Evolutionary conservation across 345 rosid species (phyloP).

Genomic region (Salix suchowensis): DNA sequence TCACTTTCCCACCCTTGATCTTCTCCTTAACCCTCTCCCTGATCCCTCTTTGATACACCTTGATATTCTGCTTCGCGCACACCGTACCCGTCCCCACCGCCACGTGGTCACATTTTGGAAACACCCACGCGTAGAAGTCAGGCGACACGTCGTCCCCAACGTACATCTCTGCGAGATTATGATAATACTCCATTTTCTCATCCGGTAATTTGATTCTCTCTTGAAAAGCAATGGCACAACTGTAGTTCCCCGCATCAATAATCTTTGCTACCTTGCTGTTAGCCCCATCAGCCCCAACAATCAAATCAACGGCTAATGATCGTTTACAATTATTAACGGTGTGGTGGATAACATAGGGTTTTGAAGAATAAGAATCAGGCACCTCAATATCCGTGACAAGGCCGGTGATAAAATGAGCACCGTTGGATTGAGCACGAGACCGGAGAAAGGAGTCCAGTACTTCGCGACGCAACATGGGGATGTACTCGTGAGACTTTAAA

Average conservation of each 20-base stretch:
- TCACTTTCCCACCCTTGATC: constrained; percentile 50
- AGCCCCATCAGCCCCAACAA: constrained; percentile 69
- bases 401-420: constrained; percentile 41
- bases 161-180: constrained; percentile 66
- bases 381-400: constrained; percentile 51
- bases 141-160: constrained; percentile 72
- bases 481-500: constrained; percentile 47
- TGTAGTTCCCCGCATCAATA: constrained; percentile 51
- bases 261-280: constrained; percentile 56
- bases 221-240: constrained; percentile 61
- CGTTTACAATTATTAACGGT: constrained; percentile 23
- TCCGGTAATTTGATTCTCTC: constrained; percentile 61
- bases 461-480: constrained; percentile 71
- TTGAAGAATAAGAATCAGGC: constrained; percentile 32
- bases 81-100: constrained; percentile 68
- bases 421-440: constrained; percentile 47
- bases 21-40: constrained; percentile 40
- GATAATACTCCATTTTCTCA: constrained; percentile 56
- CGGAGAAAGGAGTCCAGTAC: constrained; percentile 72
- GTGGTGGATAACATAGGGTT: constrained; percentile 57
- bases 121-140: constrained; percentile 71
- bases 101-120: constrained; percentile 75
- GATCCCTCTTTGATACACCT: constrained; percentile 42
- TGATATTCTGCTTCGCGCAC: constrained; percentile 38
- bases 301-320: constrained; percentile 45